Percentiles rank a stretch among this genome's conserved stretches.
Evolutionary conservation across 805 yeast genomes (phyloP).

Genomic region (Yarrowia bubula): DNA sequence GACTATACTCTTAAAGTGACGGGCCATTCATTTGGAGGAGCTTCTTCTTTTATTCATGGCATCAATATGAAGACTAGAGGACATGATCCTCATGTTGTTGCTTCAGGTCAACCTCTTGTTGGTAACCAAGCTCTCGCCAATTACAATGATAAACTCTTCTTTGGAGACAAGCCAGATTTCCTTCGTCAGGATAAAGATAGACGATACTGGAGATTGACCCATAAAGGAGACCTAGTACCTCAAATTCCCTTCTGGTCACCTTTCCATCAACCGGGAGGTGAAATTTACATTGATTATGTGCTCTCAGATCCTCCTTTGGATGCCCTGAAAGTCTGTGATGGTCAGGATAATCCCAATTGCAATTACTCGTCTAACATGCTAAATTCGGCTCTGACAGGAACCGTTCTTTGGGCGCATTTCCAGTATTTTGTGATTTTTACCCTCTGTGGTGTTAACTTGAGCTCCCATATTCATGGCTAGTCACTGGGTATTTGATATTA

Average conservation of each 20-base stretch:
- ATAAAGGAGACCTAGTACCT: not conserved
- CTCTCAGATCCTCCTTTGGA: not conserved
- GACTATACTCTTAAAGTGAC: constrained; percentile 7
- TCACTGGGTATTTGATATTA: not conserved
- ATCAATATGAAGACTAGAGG: constrained; percentile 6
- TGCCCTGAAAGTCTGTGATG: not conserved
- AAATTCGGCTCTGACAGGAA: not conserved
- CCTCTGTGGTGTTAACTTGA: not conserved
- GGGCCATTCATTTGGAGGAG: constrained; percentile 2
- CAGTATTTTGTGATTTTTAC: constrained; percentile 7
- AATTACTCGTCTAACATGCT: constrained; percentile 4
- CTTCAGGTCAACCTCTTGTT: not conserved
- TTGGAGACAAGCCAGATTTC: not conserved
- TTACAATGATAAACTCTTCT: not conserved
- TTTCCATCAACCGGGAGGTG: not conserved
- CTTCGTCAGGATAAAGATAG: not conserved
- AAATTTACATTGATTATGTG: not conserved
- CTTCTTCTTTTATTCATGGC: not conserved
- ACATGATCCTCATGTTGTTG: not conserved
- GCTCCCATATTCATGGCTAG: not conserved
- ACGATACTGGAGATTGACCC: not conserved
- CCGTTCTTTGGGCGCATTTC: not conserved
- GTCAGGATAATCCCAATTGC: constrained; percentile 4
- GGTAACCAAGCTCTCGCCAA: not conserved
- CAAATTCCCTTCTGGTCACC: constrained; percentile 3